Conservation (phyloP, 2,329 filamentous ascomycete species). For the Cladosporium halotolerans region DNA sequence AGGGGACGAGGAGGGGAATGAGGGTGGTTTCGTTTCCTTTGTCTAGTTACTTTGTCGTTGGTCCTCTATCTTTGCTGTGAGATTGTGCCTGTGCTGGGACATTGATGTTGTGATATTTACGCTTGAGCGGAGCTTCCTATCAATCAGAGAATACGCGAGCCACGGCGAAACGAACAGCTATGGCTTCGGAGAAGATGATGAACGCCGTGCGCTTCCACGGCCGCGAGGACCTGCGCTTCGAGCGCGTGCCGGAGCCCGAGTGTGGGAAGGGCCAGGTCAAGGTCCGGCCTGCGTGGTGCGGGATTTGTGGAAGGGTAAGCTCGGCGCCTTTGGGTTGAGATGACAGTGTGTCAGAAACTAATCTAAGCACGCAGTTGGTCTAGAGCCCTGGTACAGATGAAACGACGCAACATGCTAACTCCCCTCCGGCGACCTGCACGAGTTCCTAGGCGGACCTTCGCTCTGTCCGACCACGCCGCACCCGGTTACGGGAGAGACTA, state of each 20-base stretch:
- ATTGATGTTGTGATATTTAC: too few relatives aligned
- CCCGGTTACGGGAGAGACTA: constrained; percentile 47
- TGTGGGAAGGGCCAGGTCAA: constrained; percentile 32
- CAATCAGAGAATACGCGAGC: too few relatives aligned
- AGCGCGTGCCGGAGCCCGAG: constrained; percentile 29
- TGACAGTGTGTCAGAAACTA: background rate
- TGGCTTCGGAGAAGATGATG: constrained; percentile 20
- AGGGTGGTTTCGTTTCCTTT: too few relatives aligned
- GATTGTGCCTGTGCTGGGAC: too few relatives aligned
- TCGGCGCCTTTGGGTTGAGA: background rate
- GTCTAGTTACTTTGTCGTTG: too few relatives aligned
- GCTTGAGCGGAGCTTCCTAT: too few relatives aligned
- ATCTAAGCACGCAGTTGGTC: background rate
- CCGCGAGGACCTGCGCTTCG: constrained; percentile 30
- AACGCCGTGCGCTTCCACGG: constrained; percentile 35
- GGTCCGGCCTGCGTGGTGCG: constrained; percentile 33
- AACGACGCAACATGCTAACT: background rate
- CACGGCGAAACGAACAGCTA: background rate
- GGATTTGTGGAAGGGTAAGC: constrained; percentile 25
- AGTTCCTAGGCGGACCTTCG: constrained; percentile 31
- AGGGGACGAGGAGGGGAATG: too few relatives aligned
- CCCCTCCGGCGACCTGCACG: constrained; percentile 25
- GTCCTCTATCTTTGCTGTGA: too few relatives aligned
- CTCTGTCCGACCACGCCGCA: constrained; percentile 47
- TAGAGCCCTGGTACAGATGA: background rate